Percentiles rank a stretch among this genome's conserved stretches.
Evolutionary conservation across 495 filamentous ascomycete species (phyloP).

Genomic region (Penicillium riverlandense): DNA sequence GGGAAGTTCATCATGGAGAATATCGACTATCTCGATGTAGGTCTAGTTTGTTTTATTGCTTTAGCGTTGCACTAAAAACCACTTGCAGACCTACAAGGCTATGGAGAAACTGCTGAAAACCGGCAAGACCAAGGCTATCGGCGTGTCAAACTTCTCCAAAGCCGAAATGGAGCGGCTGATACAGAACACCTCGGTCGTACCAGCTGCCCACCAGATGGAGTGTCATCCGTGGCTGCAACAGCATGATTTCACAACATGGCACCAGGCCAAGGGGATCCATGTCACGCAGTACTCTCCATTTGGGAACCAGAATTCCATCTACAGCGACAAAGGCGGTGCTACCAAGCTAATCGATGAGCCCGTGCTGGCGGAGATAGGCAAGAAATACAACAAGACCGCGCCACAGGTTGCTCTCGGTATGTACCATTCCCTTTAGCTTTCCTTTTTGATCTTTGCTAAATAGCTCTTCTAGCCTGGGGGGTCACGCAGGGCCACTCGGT

Average conservation of each 20-base stretch:
- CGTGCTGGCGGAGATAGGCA: conserved; percentile 50
- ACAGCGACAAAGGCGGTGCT: conserved; percentile 39
- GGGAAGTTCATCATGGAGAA: conserved; percentile 37
- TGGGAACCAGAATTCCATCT: conserved; percentile 63
- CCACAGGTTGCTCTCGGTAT: conserved; percentile 55
- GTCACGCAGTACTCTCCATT: conserved; percentile 63
- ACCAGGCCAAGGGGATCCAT: conserved; percentile 49
- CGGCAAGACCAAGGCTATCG: conserved; percentile 58
- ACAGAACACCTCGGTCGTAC: conserved; percentile 50
- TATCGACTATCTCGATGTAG: conserved; percentile 45
- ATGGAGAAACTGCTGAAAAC: conserved; percentile 55
- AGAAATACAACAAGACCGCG: conserved; percentile 54
- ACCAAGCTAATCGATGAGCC: conserved; percentile 56
- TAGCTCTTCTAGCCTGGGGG: conserved; percentile 49
- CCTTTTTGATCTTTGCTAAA: neutral
- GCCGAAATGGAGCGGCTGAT: conserved; percentile 61
- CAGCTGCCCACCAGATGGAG: conserved; percentile 63
- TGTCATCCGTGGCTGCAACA: conserved; percentile 58
- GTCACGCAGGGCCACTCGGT: conserved; percentile 56
- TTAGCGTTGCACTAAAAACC: neutral
- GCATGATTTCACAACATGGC: conserved; percentile 47
- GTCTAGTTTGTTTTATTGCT: neutral
- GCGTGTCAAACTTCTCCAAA: conserved; percentile 70
- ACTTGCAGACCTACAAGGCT: conserved; percentile 49
- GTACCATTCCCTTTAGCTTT: conserved; percentile 15